A percentile compares a stretch with the other conserved stretches of the same genome.
phyloP scores from a whole-genome alignment of 345 rosid species.

The Turritis glabra region DNA sequence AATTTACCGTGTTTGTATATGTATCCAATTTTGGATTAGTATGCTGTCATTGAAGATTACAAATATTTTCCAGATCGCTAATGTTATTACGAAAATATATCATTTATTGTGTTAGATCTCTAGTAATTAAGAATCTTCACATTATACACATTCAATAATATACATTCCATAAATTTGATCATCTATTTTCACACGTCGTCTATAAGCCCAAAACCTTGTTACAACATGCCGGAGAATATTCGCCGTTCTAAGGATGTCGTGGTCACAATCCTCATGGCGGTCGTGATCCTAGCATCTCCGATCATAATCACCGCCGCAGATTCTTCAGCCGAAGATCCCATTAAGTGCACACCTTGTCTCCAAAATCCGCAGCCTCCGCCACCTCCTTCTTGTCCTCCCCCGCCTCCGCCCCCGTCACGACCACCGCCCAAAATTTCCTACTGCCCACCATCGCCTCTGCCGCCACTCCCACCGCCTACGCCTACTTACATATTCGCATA shows the following conservation, averaged over 20 bases:
- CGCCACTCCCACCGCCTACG: constrained; percentile 26
- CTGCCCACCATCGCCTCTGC: constrained; percentile 38
- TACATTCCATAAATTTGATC: constrained; percentile 5
- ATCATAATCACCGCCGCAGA: constrained; percentile 5
- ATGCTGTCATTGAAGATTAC: neutral
- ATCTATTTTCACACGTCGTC: neutral
- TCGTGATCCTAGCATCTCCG: constrained; percentile 8
- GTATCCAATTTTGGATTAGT: neutral
- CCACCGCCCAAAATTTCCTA: neutral
- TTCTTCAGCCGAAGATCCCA: constrained; percentile 13
- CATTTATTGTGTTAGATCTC: constrained; percentile 6
- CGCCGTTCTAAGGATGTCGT: neutral
- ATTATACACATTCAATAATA: neutral
- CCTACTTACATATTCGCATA: constrained; percentile 36
- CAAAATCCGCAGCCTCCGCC: constrained; percentile 34
- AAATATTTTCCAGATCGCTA: constrained; percentile 15
- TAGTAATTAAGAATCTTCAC: neutral
- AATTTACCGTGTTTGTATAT: neutral
- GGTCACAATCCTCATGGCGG: constrained; percentile 5
- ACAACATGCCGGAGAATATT: constrained; percentile 17
- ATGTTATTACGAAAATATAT: neutral
- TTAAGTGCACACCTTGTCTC: constrained; percentile 49
- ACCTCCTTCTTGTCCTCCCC: constrained; percentile 43
- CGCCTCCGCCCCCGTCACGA: constrained; percentile 31
- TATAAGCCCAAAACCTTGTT: neutral